Evolutionary conservation across 192 early-diverging fungal genomes (phyloP).

Genomic region (Backusella mclennaniae): DNA sequence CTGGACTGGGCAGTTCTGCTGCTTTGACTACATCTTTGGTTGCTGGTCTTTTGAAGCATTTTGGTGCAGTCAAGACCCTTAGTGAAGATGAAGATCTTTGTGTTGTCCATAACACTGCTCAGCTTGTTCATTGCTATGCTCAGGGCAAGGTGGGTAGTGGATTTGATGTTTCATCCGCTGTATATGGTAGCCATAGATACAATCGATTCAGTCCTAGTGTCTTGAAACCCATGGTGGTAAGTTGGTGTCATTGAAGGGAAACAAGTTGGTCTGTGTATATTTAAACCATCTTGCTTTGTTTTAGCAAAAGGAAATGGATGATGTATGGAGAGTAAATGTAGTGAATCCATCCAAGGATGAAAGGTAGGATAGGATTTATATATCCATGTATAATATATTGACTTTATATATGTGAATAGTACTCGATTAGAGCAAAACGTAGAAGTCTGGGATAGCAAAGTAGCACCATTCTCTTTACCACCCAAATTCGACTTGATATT

Average conservation of each 20-base stretch:
- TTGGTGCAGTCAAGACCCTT: conserved; percentile 46
- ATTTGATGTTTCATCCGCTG: conserved; percentile 93
- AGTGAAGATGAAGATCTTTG: conserved; percentile 28
- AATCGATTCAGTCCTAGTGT: conserved; percentile 76
- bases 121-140: conserved; percentile 93
- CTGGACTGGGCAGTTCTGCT: conserved; percentile 96
- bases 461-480: conserved; percentile 67
- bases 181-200: conserved; percentile 90
- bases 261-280: not conserved
- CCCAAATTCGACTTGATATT: conserved; percentile 71
- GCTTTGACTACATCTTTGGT: conserved; percentile 93
- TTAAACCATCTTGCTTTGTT: not conserved
- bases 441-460: conserved; percentile 66
- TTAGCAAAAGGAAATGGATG: conserved; percentile 23
- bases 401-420: not conserved
- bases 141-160: conserved; percentile 98
- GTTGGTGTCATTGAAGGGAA: not conserved
- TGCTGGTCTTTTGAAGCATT: conserved; percentile 73
- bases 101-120: conserved; percentile 85
- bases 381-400: not conserved
- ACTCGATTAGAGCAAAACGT: not conserved
- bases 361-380: conserved; percentile 12
- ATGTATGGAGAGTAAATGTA: not conserved
- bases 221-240: conserved; percentile 55
- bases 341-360: conserved; percentile 8